These are phyloP conservation scores for Colletotrichum agaves DNA, from an alignment of 2,329 filamentous ascomycete genomes.

Conservation along the genomic window DNA sequence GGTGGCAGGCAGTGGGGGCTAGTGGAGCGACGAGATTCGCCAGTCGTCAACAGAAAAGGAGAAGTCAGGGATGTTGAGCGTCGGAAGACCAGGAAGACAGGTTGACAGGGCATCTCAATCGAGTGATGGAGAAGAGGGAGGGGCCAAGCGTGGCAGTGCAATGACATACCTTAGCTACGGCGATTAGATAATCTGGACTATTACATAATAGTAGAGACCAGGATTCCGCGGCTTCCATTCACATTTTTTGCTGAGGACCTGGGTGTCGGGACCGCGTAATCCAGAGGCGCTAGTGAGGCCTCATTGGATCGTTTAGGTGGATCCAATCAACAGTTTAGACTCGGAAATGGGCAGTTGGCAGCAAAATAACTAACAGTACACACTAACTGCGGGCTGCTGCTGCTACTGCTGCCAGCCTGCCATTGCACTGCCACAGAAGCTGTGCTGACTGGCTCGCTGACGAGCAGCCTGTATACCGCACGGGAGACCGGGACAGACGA, in stretches of 20 bases:
- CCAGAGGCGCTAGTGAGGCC: not conserved
- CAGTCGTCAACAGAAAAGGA: constrained; percentile 8
- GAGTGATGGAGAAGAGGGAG: not conserved
- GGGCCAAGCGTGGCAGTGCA: constrained; percentile 25
- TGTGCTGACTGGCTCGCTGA: not conserved
- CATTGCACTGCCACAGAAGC: not conserved
- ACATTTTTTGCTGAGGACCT: no score
- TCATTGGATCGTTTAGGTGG: constrained; percentile 10
- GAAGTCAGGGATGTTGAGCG: constrained; percentile 9
- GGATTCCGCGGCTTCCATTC: constrained; percentile 1
- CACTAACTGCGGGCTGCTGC: not conserved
- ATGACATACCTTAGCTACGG: constrained; percentile 33
- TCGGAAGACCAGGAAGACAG: not conserved
- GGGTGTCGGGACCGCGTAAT: constrained; percentile 15
- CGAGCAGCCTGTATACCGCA: not conserved
- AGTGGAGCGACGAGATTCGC: not conserved
- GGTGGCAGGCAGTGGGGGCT: constrained; percentile 13
- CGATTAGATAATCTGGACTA: no score
- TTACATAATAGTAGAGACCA: not conserved
- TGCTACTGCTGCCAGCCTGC: constrained; percentile 1
- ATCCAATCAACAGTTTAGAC: not conserved
- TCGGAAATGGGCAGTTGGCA: not conserved
- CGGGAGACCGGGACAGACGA: constrained; percentile 1
- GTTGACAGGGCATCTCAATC: not conserved
- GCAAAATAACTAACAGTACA: no score